phyloP scores from a whole-genome alignment of 225 moss, liverwort and hornwort genomes.

The Straminergon stramineum region DNA sequence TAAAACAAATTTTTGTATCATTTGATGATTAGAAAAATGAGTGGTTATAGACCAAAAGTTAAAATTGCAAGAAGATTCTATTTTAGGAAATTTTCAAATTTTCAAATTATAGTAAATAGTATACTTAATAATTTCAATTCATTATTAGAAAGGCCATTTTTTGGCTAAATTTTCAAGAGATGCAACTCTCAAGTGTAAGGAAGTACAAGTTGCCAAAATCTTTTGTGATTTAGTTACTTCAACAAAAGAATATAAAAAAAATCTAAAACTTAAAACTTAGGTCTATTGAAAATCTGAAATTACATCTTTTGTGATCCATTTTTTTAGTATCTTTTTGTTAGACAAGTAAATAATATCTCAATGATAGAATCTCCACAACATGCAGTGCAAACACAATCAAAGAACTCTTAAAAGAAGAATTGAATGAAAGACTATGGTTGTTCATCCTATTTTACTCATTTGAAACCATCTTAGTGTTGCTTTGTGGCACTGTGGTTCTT shows the following conservation, averaged over 20 bases:
- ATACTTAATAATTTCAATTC: not conserved
- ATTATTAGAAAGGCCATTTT: not conserved
- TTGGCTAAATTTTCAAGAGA: not conserved
- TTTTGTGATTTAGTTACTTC: too few species aligned
- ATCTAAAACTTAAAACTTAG: too few species aligned
- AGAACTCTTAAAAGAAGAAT: not conserved
- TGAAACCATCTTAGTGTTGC: not conserved
- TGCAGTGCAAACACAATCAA: not conserved
- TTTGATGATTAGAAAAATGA: not conserved
- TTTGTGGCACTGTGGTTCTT: not conserved
- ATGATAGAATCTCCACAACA: not conserved
- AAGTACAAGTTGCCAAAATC: not conserved
- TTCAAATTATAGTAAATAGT: not conserved
- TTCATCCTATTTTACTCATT: not conserved
- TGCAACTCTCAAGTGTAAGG: not conserved
- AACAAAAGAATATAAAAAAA: too few species aligned
- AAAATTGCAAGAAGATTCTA: not conserved
- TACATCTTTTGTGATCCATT: not conserved
- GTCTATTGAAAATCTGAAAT: not conserved
- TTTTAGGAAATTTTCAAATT: not conserved
- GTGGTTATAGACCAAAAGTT: not conserved
- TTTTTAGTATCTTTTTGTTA: too few species aligned
- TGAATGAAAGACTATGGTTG: not conserved
- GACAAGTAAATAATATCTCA: not conserved
- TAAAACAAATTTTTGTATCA: accelerated